phyloP scores from a whole-genome alignment of 1,139 yeast species.

The Magnusiomyces suaveolens region DNA sequence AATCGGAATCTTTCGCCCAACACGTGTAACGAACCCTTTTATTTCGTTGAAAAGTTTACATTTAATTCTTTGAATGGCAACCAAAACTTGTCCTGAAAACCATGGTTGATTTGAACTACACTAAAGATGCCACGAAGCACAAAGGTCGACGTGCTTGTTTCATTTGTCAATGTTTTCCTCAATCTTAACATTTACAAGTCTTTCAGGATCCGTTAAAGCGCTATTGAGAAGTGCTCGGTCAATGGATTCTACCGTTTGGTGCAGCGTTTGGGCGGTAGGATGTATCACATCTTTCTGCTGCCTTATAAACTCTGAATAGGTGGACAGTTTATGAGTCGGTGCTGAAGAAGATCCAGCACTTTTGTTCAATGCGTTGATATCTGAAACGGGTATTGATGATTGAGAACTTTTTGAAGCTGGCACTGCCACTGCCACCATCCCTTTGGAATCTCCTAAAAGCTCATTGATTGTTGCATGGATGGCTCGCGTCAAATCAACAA shows the following conservation, averaged over 20 bases:
- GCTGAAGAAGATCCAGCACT: neutral
- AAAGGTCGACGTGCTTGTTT: too few relatives aligned
- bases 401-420: neutral
- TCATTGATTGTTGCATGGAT: neutral
- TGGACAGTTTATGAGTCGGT: neutral
- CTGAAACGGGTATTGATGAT: neutral
- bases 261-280: neutral
- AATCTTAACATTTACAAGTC: neutral
- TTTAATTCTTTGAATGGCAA: too few relatives aligned
- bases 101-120: too few relatives aligned
- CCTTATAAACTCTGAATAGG: neutral
- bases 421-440: neutral
- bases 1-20: too few relatives aligned
- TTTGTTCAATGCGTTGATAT: neutral
- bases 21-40: too few relatives aligned
- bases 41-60: too few relatives aligned
- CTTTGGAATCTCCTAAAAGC: neutral
- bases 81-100: too few relatives aligned
- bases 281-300: neutral
- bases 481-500: neutral
- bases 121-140: too few relatives aligned
- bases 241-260: neutral
- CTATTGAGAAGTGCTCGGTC: neutral
- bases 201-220: neutral
- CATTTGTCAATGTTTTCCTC: neutral